Evolutionary conservation across 805 yeast genomes (phyloP), one percentile per base, ranked within the genome.

Genomic region (Spathaspora hagerdaliae): DNA sequence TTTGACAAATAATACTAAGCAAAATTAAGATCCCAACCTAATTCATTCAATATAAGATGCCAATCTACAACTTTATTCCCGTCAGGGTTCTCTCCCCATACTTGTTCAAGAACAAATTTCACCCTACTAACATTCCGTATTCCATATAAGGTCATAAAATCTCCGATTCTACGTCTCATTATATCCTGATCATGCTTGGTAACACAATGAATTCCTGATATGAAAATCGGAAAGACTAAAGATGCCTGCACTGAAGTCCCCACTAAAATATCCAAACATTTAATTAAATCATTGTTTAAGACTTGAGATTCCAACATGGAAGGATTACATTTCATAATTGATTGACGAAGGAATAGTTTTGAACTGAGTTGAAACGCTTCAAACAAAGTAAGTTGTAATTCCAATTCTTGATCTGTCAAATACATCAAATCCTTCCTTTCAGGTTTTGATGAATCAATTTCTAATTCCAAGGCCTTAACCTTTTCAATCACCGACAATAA

Each of bases 21-120:
- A 70, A 86, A 87, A 61, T 85, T 83, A 39, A 87, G 67, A 57
- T 86, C 87, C 92, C 94, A 86, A 2, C 86, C 87, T 41, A 84
- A 64, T 10, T 74, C 74, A 48, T 79, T 78, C 35, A 87, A 80
- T 38, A 85, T 74, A 31, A 72, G 77, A 56, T 79, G 79, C 94
- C 95, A 87, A 59, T 87, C 91, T 34, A 85, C 79, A 50, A 78
- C 81, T 44, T 65, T 69, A 26, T 78, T 74, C 0, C 94, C 92
- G 7, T 67, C 56, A 8, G 67, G 66, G 49, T 78, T 74, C 35
- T 54, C 48, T 44, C 59, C 60, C 83, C 82, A 78, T n/a, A 77
- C 73, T 47, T 64, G 64, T 44, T 69, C 75, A 58, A 75, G 71
- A 32, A 77, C 65, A 27, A 60, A 54, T 52, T 69, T 70, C 37